Evolutionary conservation across 1,284 basidiomycete species (phyloP).

Genomic region (Butyriboletus appendiculatus): DNA sequence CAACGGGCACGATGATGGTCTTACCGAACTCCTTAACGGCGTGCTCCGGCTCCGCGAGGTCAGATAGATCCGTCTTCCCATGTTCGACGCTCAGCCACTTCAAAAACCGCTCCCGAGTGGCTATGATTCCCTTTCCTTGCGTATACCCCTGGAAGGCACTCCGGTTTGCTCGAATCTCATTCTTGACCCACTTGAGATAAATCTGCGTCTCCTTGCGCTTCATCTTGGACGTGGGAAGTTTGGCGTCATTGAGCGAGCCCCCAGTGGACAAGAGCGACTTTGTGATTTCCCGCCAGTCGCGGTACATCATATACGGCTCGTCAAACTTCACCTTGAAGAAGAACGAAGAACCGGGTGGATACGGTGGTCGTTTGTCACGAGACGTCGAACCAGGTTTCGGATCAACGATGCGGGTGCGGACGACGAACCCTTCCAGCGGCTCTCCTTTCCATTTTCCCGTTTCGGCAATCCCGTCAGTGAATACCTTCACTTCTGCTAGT

Average conservation of each 20-base stretch:
- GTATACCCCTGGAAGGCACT: conserved; percentile 65
- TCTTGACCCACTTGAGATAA: conserved; percentile 71
- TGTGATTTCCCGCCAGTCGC: conserved; percentile 96
- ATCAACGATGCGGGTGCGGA: conserved; percentile 69
- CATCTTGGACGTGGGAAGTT: conserved; percentile 63
- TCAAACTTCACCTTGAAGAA: conserved; percentile 99
- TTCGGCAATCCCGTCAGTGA: conserved; percentile 70
- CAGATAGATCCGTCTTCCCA: conserved; percentile 39
- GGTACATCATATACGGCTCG: conserved; percentile 98
- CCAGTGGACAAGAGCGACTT: conserved; percentile 62
- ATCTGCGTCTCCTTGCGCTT: conserved; percentile 63
- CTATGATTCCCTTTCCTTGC: conserved; percentile 83
- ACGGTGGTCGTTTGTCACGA: conserved; percentile 55
- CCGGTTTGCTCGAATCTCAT: conserved; percentile 67
- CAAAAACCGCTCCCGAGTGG: conserved; percentile 81
- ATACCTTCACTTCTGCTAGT: conserved; percentile 69
- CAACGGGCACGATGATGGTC: conserved; percentile 86
- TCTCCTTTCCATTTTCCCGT: conserved; percentile 83
- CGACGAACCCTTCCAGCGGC: conserved; percentile 95
- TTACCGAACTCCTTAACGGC: conserved; percentile 56
- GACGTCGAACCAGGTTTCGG: conserved; percentile 36
- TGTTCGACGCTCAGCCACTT: conserved; percentile 59
- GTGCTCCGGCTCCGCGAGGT: conserved; percentile 20
- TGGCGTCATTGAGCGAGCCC: conserved; percentile 30
- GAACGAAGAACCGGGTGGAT: conserved; percentile 80